A percentile compares a stretch with the other conserved stretches of the same genome.
These are phyloP conservation scores for Parastagonospora nodorum DNA, from an alignment of 2,329 filamentous ascomycete genomes.

Conservation along the genomic window DNA sequence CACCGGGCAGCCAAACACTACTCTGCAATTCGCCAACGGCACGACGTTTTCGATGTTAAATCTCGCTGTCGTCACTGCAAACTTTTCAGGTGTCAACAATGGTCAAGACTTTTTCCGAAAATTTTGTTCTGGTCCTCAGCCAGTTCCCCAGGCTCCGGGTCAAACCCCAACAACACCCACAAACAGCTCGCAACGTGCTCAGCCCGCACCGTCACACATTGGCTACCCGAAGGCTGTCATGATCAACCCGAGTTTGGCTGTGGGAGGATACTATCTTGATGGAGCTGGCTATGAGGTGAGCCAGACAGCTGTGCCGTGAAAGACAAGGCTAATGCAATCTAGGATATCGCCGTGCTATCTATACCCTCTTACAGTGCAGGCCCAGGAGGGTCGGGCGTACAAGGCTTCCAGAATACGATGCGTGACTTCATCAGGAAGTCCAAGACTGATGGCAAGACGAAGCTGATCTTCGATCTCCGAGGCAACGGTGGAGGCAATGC, in stretches of 20 bases:
- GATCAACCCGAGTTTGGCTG: constrained; percentile 40
- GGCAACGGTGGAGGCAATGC: constrained; percentile 63
- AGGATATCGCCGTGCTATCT: constrained; percentile 55
- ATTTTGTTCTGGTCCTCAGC: constrained; percentile 41
- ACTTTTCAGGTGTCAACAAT: constrained; percentile 45
- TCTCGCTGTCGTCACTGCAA: constrained; percentile 33
- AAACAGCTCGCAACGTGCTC: constrained; percentile 16
- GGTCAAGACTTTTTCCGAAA: constrained; percentile 49
- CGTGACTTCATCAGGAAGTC: constrained; percentile 55
- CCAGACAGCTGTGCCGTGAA: constrained; percentile 2
- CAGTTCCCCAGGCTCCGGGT: constrained; percentile 6
- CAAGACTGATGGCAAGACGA: constrained; percentile 58
- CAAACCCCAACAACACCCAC: constrained; percentile 13
- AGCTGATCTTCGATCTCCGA: constrained; percentile 67
- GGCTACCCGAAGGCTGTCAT: constrained; percentile 48
- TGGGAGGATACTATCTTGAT: constrained; percentile 55
- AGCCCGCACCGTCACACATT: constrained; percentile 35
- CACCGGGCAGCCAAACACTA: constrained; percentile 38
- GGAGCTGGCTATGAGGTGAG: constrained; percentile 45
- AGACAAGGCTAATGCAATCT: constrained; percentile 33
- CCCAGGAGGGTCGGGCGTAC: constrained; percentile 15
- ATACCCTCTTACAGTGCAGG: constrained; percentile 47
- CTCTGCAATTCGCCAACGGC: constrained; percentile 44
- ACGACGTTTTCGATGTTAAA: constrained; percentile 38
- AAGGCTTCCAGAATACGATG: constrained; percentile 48